Evolutionary conservation across 352 stramenopile species (phyloP).

Genomic region (Stephanocyclus meneghinianus): DNA sequence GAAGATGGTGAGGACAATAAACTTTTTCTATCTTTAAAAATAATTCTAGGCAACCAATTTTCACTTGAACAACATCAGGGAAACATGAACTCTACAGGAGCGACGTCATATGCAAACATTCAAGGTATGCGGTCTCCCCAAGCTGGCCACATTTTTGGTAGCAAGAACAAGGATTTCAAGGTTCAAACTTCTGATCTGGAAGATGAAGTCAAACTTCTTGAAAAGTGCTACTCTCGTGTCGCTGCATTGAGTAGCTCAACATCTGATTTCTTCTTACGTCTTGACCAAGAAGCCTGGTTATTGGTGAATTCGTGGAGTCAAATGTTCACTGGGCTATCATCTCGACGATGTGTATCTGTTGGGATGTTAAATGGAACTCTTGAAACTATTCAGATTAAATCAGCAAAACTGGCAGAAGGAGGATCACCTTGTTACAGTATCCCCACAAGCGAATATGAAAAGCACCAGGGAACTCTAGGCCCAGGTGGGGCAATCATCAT

Average conservation of each 20-base stretch:
- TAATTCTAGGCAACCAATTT: background rate
- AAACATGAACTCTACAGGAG: slow-evolving; percentile 3
- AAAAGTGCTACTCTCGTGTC: slow-evolving; percentile 64
- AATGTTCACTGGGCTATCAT: slow-evolving; percentile 72
- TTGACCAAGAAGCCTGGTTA: slow-evolving; percentile 77
- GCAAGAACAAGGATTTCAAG: slow-evolving; percentile 52
- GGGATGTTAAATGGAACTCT: slow-evolving; percentile 78
- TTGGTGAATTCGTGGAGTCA: slow-evolving; percentile 71
- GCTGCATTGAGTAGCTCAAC: slow-evolving; percentile 62
- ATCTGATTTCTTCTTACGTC: slow-evolving; percentile 61
- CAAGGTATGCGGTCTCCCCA: slow-evolving; percentile 69
- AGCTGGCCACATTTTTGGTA: slow-evolving; percentile 70
- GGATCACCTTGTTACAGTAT: slow-evolving; percentile 72
- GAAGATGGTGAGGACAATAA: slow-evolving; percentile 58
- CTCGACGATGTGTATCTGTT: slow-evolving; percentile 64
- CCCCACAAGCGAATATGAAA: slow-evolving; percentile 72
- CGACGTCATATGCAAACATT: slow-evolving; percentile 47
- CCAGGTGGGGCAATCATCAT: slow-evolving; percentile 73
- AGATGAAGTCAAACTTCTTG: slow-evolving; percentile 74
- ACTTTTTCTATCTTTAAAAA: slow-evolving; percentile 12
- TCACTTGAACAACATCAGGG: slow-evolving; percentile 4
- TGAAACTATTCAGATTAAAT: slow-evolving; percentile 77
- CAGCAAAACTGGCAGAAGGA: slow-evolving; percentile 71
- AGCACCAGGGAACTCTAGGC: slow-evolving; percentile 62
- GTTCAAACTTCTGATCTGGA: slow-evolving; percentile 32